Conservation (phyloP, 768 basidiomycete species). For the Russula sp. region DNA sequence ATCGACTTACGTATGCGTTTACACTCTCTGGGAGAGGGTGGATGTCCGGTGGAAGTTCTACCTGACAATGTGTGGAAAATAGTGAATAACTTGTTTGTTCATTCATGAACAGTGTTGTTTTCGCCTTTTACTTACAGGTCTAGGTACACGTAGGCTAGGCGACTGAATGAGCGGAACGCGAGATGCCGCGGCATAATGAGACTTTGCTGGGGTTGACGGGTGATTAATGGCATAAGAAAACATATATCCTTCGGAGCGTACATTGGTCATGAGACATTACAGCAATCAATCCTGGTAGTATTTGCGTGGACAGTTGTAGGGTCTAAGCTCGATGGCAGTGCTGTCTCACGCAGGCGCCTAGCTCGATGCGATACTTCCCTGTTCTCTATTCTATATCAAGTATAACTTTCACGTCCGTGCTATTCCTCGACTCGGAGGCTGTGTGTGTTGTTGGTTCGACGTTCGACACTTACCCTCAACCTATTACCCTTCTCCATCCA, state of each 20-base stretch:
- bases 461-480: no score
- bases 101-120: background rate
- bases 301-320: background rate
- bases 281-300: background rate
- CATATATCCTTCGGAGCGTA: background rate
- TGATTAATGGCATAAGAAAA: background rate
- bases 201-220: slow-evolving; percentile 30
- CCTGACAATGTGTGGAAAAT: slow-evolving; percentile 38
- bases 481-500: no score
- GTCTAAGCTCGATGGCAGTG: no score
- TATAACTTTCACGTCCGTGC: no score
- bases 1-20: slow-evolving; percentile 66
- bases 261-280: slow-evolving; percentile 18
- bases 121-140: slow-evolving; percentile 45
- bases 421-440: no score
- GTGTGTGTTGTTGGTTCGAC: no score
- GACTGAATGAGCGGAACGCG: slow-evolving; percentile 87
- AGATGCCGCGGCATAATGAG: slow-evolving; percentile 73
- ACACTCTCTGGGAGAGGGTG: slow-evolving; percentile 92
- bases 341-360: no score
- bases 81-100: background rate
- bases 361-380: no score
- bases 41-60: slow-evolving; percentile 83
- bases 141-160: slow-evolving; percentile 82
- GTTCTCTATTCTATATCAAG: no score